These are phyloP conservation scores for Saccharomyces cerevisiae DNA, from an alignment of 805 yeast genomes.

Conservation along the genomic window DNA sequence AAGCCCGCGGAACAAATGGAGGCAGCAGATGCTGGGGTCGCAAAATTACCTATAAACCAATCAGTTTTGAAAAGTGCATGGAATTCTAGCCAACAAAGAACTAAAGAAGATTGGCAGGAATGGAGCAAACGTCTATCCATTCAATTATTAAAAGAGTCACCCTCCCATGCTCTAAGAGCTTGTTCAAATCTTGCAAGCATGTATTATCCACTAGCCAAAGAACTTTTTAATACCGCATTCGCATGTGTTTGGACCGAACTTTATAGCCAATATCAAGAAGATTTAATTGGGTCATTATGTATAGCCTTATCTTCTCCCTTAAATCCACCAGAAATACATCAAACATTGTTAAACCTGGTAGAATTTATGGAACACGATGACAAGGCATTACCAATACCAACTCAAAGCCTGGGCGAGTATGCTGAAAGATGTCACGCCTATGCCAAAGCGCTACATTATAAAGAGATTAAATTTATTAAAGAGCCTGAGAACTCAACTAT, in stretches of 20 bases:
- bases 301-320: conserved; percentile 79
- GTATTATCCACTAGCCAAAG: conserved; percentile 77
- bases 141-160: conserved; percentile 79
- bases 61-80: conserved; percentile 66
- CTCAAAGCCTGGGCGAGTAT: conserved; percentile 76
- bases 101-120: conserved; percentile 93
- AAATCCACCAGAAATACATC: conserved; percentile 90
- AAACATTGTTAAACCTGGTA: conserved; percentile 75
- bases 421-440: conserved; percentile 93
- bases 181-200: conserved; percentile 82
- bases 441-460: conserved; percentile 91
- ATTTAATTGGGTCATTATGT: conserved; percentile 73
- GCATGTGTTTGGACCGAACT: conserved; percentile 89
- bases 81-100: conserved; percentile 84
- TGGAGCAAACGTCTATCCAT: conserved; percentile 82
- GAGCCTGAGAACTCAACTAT: conserved; percentile 82
- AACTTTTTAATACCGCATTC: conserved; percentile 84
- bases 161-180: conserved; percentile 86
- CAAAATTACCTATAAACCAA: conserved; percentile 63
- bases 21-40: conserved; percentile 54
- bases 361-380: conserved; percentile 97
- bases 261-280: conserved; percentile 83
- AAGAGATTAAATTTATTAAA: conserved; percentile 86
- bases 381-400: conserved; percentile 81
- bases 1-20: conserved; percentile 27